These are phyloP conservation scores for Phytophthora litchii DNA, from an alignment of 352 stramenopile genomes.

Conservation along the genomic window DNA sequence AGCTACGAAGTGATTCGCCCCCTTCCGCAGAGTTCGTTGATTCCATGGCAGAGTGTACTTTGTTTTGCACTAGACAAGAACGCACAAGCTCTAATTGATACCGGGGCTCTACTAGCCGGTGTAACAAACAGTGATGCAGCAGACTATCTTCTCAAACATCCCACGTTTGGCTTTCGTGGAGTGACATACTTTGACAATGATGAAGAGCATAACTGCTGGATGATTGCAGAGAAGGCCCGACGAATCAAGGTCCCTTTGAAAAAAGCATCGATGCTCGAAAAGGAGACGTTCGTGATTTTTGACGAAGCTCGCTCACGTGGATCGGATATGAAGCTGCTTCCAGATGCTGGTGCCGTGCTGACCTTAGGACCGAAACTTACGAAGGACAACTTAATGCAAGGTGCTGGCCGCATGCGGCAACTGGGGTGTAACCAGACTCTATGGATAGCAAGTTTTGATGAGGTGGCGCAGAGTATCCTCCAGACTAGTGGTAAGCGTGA, in stretches of 20 bases:
- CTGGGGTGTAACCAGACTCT: constrained; percentile 77
- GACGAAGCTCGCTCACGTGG: constrained; percentile 89
- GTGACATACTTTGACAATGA: constrained; percentile 88
- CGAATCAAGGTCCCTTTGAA: constrained; percentile 51
- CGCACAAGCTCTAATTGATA: constrained; percentile 84
- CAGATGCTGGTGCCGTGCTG: constrained; percentile 70
- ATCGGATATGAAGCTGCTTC: constrained; percentile 88
- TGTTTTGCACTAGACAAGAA: constrained; percentile 40
- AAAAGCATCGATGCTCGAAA: constrained; percentile 71
- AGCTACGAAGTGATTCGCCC: constrained; percentile 41
- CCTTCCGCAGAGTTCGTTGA: not conserved
- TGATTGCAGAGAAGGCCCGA: constrained; percentile 70
- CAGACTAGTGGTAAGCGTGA: constrained; percentile 13
- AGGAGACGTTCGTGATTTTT: constrained; percentile 92
- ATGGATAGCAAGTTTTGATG: constrained; percentile 63
- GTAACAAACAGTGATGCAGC: constrained; percentile 59
- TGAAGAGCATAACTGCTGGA: constrained; percentile 66
- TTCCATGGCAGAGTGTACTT: constrained; percentile 60
- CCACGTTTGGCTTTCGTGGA: constrained; percentile 42
- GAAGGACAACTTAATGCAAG: constrained; percentile 95
- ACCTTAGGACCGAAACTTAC: constrained; percentile 86
- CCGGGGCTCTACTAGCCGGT: constrained; percentile 79
- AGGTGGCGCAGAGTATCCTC: constrained; percentile 66
- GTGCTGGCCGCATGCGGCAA: constrained; percentile 85
- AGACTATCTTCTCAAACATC: constrained; percentile 43